These are phyloP conservation scores for Cephaloascus fragrans DNA, from an alignment of 805 yeast genomes.

Conservation along the genomic window DNA sequence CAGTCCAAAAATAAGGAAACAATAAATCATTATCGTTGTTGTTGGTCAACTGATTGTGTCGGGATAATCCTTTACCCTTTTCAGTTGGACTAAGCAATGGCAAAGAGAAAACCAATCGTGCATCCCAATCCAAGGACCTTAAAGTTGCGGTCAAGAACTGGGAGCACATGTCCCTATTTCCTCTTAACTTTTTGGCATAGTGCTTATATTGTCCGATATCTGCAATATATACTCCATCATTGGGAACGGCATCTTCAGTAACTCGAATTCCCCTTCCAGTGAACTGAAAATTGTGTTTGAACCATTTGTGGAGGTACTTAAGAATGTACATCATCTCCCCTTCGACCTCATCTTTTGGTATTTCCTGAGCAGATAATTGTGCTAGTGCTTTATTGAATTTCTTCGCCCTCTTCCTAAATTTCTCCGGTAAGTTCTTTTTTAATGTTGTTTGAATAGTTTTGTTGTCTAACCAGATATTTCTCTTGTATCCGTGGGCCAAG, in stretches of 20 bases:
- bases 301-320: constrained; percentile 23
- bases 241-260: constrained; percentile 15
- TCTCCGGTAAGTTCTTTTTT: constrained; percentile 7
- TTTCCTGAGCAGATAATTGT: no score
- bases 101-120: constrained; percentile 20
- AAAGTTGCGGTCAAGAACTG: constrained; percentile 20
- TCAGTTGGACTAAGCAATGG: no score
- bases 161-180: constrained; percentile 23
- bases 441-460: constrained; percentile 10
- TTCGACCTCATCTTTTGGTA: constrained; percentile 4
- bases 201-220: constrained; percentile 5
- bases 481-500: constrained; percentile 6
- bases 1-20: constrained; percentile 27
- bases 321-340: constrained; percentile 16
- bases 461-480: constrained; percentile 14
- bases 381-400: not conserved
- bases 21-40: constrained; percentile 19
- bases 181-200: constrained; percentile 13
- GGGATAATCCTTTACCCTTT: no score
- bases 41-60: constrained; percentile 9
- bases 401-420: not conserved
- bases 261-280: constrained; percentile 19
- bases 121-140: constrained; percentile 17
- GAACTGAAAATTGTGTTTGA: constrained; percentile 18
- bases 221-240: constrained; percentile 6